Conservation (phyloP, 139 green algal species). For the Trebouxia sp. region DNA sequence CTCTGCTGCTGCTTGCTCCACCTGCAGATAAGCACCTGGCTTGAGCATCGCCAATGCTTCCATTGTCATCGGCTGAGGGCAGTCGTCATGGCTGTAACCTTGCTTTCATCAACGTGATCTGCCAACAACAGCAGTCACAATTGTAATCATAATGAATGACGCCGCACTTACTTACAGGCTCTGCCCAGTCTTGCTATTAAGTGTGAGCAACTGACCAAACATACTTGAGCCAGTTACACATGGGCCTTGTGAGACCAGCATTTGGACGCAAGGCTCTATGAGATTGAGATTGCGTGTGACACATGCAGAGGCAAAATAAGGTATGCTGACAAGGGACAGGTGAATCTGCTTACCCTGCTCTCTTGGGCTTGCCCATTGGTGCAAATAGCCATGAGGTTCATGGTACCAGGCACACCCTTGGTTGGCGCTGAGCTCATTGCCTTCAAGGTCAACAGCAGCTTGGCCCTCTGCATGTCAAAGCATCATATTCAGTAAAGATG, state of each 20-base stretch:
- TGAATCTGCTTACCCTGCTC: neutral
- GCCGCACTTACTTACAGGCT: no score
- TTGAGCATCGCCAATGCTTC: neutral
- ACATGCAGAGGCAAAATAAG: no score
- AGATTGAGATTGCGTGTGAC: no score
- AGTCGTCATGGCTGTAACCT: neutral
- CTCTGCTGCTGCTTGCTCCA: constrained; percentile 19
- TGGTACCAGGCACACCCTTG: neutral
- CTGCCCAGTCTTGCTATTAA: no score
- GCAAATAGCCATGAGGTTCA: neutral
- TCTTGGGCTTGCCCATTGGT: neutral
- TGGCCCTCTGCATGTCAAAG: constrained; percentile 27
- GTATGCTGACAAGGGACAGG: no score
- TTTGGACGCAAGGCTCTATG: no score
- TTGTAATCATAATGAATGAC: no score
- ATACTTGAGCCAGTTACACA: no score
- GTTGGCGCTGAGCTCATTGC: neutral
- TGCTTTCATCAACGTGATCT: no score
- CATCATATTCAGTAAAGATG: neutral
- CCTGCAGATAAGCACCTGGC: neutral
- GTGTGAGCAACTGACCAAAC: no score
- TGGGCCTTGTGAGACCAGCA: no score
- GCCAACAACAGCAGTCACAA: no score
- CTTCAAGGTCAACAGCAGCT: constrained; percentile 33
- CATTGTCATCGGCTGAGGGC: neutral